These are phyloP conservation scores for Sporothrix humicola DNA, from an alignment of 2,329 filamentous ascomycete species.

Conservation along the genomic window DNA sequence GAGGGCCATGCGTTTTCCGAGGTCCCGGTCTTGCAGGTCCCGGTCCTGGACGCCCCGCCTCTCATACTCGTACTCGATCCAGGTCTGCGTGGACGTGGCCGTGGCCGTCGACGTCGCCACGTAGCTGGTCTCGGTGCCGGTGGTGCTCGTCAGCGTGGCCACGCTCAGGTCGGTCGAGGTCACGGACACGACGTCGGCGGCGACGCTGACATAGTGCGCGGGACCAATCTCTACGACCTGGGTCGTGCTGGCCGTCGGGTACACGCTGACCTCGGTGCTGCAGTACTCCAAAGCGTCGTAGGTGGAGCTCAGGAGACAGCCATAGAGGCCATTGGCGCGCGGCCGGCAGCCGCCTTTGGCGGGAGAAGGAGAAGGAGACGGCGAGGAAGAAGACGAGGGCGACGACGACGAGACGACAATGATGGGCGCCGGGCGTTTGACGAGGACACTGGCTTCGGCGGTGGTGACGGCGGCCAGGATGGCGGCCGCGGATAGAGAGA, in stretches of 20 bases:
- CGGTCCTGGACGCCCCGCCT: background rate
- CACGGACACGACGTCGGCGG: background rate
- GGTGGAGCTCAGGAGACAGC: slow-evolving; percentile 9
- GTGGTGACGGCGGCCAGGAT: background rate
- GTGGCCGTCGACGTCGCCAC: slow-evolving; percentile 1
- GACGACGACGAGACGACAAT: background rate
- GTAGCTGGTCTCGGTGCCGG: background rate
- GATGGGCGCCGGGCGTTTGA: background rate
- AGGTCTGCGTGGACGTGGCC: background rate
- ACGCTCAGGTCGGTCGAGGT: background rate
- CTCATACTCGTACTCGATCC: background rate
- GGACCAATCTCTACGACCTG: background rate
- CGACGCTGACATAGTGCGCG: background rate
- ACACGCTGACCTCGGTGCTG: slow-evolving; percentile 18
- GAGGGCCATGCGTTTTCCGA: background rate
- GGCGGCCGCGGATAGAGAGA: background rate
- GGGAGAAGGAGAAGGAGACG: background rate
- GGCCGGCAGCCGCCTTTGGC: background rate
- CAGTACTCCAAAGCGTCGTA: slow-evolving; percentile 16
- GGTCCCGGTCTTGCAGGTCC: background rate
- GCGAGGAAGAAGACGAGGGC: background rate
- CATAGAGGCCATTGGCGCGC: slow-evolving; percentile 13
- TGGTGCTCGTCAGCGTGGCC: background rate
- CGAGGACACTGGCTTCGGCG: slow-evolving; percentile 18
- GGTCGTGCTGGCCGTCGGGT: background rate